Evolutionary conservation across 768 basidiomycete genomes (phyloP).

Genomic region (Lentinula raphanica): DNA sequence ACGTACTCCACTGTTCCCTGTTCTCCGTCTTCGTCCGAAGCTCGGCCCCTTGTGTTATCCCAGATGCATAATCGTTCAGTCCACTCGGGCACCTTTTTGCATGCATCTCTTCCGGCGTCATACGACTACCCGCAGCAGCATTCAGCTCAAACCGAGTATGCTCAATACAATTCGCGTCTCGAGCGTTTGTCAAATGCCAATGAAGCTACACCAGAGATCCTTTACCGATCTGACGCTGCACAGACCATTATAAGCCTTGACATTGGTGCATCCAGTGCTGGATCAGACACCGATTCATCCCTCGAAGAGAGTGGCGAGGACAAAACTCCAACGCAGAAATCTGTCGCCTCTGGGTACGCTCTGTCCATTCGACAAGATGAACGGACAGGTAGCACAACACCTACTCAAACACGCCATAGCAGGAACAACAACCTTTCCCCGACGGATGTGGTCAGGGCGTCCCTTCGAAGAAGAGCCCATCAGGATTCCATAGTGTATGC

Average conservation of each 20-base stretch:
- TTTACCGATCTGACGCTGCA: background rate
- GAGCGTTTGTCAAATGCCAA: background rate
- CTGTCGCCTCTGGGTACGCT: background rate
- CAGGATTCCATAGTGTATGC: background rate
- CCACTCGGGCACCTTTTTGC: background rate
- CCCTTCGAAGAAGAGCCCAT: too few species aligned
- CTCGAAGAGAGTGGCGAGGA: background rate
- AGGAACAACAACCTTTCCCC: too few species aligned
- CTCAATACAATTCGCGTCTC: background rate
- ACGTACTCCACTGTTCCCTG: background rate
- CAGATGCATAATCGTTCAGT: background rate
- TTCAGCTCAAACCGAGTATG: background rate
- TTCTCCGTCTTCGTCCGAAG: background rate
- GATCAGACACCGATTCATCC: background rate
- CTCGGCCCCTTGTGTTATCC: background rate
- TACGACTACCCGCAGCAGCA: background rate
- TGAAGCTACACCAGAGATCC: background rate
- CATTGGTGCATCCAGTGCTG: background rate
- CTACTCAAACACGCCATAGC: background rate
- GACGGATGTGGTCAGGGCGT: too few species aligned
- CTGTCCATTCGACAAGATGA: background rate
- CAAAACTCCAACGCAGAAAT: background rate
- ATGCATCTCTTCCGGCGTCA: background rate
- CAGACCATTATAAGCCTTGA: background rate
- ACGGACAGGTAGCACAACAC: background rate